Percentiles rank a stretch among this genome's conserved stretches.
These are phyloP conservation scores for Cryptococcus sp. DNA, from an alignment of 1,284 basidiomycete species.

Conservation along the genomic window DNA sequence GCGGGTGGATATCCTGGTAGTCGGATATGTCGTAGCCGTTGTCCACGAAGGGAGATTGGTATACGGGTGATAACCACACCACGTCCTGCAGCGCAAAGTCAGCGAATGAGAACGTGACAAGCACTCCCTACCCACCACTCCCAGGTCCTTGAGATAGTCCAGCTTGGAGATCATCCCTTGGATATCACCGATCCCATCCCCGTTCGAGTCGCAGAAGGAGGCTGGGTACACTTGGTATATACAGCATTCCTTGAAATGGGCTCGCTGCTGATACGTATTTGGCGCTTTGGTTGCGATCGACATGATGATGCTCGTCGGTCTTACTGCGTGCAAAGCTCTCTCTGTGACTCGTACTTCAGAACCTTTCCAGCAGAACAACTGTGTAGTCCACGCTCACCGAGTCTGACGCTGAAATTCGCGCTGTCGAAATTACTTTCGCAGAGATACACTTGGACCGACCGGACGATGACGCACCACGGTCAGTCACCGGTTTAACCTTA, in stretches of 20 bases:
- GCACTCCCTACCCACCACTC: constrained; percentile 57
- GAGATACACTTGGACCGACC: too few relatives aligned
- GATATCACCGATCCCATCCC: constrained; percentile 76
- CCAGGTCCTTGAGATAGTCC: constrained; percentile 70
- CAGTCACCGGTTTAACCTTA: too few relatives aligned
- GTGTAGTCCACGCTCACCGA: too few relatives aligned
- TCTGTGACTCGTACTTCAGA: neutral
- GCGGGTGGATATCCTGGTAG: constrained; percentile 52
- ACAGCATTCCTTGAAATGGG: constrained; percentile 13
- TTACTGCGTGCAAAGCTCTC: neutral
- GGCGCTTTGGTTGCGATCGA: neutral
- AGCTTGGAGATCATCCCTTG: constrained; percentile 66
- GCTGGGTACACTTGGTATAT: constrained; percentile 20
- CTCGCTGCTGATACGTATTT: constrained; percentile 6
- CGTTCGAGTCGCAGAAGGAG: constrained; percentile 69
- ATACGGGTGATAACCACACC: constrained; percentile 47
- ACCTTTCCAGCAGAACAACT: neutral
- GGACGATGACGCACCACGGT: too few relatives aligned
- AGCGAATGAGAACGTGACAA: constrained; percentile 57
- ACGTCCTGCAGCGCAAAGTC: constrained; percentile 65
- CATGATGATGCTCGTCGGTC: neutral
- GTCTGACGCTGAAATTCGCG: too few relatives aligned
- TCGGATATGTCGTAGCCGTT: constrained; percentile 46
- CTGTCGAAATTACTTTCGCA: too few relatives aligned
- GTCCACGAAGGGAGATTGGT: constrained; percentile 31